These are phyloP conservation scores for Ceratobasidium sp. DNA, from an alignment of 1,284 basidiomycete genomes.

Conservation along the genomic window DNA sequence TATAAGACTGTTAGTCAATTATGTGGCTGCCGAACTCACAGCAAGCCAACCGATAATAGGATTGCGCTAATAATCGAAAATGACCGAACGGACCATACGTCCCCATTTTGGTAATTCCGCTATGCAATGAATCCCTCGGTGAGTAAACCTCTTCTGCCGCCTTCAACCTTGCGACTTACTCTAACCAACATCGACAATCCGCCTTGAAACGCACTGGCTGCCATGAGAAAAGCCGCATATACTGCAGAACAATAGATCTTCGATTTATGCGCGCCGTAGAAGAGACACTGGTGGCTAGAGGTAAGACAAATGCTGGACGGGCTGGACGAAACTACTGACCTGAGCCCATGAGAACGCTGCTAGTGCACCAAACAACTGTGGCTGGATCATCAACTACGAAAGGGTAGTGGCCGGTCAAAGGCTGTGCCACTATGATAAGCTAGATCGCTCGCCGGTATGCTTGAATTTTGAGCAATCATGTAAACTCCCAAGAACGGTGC, in stretches of 20 bases:
- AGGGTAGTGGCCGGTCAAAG: background rate
- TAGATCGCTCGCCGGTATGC: constrained; percentile 68
- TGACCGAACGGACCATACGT: constrained; percentile 65
- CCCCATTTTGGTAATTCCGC: constrained; percentile 63
- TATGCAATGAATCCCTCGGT: constrained; percentile 41
- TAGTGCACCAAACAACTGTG: constrained; percentile 77
- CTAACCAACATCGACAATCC: constrained; percentile 71
- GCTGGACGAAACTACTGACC: constrained; percentile 56
- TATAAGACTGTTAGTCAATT: background rate
- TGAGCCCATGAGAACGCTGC: constrained; percentile 75
- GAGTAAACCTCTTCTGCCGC: background rate
- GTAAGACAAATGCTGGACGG: background rate
- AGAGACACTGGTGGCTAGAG: constrained; percentile 65
- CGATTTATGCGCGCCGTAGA: constrained; percentile 66
- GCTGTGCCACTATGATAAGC: background rate
- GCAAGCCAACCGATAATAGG: constrained; percentile 70
- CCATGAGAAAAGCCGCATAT: constrained; percentile 56
- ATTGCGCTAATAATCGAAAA: constrained; percentile 76
- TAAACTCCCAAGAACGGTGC: constrained; percentile 79
- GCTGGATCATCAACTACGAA: constrained; percentile 71
- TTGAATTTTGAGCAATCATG: constrained; percentile 74
- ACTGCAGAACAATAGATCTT: constrained; percentile 52
- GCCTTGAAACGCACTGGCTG: constrained; percentile 70
- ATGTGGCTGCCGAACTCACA: constrained; percentile 59
- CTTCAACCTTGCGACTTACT: constrained; percentile 57